A percentile compares a stretch with the other conserved stretches of the same genome.
Evolutionary conservation across 441 rosid genomes (phyloP).

Genomic region (Erodium texanum): DNA sequence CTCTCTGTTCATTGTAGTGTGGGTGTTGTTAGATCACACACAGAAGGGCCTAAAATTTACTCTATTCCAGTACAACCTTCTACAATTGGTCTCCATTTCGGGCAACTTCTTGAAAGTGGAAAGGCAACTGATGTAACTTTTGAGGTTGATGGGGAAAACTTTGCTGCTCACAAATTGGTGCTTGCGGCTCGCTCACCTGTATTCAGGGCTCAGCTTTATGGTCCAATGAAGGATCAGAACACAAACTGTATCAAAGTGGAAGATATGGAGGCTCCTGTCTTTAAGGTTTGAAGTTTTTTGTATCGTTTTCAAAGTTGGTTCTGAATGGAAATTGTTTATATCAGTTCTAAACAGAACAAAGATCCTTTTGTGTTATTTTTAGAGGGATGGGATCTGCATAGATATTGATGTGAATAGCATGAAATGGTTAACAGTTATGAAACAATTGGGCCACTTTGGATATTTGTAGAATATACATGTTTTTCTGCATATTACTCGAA

Average conservation of each 20-base stretch:
- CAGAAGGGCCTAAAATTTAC: slow-evolving; percentile 81
- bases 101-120: slow-evolving; percentile 68
- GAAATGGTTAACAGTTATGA: too few species aligned
- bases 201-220: slow-evolving; percentile 92
- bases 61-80: slow-evolving; percentile 61
- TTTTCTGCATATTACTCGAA: too few species aligned
- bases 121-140: slow-evolving; percentile 65
- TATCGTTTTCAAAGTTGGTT: too few species aligned
- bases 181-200: slow-evolving; percentile 96
- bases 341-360: too few species aligned
- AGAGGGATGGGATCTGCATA: too few species aligned
- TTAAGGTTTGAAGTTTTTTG: slow-evolving; percentile 80
- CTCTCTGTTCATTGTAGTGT: slow-evolving; percentile 73
- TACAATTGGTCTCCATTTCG: slow-evolving; percentile 68
- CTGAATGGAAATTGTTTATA: too few species aligned
- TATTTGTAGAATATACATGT: too few species aligned
- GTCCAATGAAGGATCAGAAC: slow-evolving; percentile 82
- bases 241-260: slow-evolving; percentile 59
- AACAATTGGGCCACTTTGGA: too few species aligned
- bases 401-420: too few species aligned
- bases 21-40: slow-evolving; percentile 83
- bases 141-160: slow-evolving; percentile 69
- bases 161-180: slow-evolving; percentile 77
- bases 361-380: too few species aligned
- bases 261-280: slow-evolving; percentile 77